Evolutionary conservation across 352 stramenopile species (phyloP).

Genomic region (Pythium utonaiense): DNA sequence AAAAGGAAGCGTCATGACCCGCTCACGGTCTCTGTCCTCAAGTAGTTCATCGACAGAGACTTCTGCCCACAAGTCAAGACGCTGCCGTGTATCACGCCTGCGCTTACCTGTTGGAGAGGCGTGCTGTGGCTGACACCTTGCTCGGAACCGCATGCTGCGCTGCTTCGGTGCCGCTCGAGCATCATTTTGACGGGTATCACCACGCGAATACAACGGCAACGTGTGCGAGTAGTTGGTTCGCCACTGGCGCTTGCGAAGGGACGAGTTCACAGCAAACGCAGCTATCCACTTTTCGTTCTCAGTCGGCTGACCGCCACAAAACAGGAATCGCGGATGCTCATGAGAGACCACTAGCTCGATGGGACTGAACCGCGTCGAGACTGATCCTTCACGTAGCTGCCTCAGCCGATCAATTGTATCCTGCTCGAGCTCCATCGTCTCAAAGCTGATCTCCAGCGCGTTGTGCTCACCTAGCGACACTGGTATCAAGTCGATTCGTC

Average conservation of each 20-base stretch:
- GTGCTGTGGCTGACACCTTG: conserved; percentile 23
- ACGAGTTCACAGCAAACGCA: conserved; percentile 46
- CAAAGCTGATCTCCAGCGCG: conserved; percentile 40
- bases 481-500: not conserved
- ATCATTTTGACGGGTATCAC: conserved; percentile 1
- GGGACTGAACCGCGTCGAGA: conserved; percentile 47
- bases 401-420: conserved; percentile 39
- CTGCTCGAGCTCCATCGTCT: conserved; percentile 38
- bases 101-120: conserved; percentile 8
- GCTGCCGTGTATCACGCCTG: not conserved
- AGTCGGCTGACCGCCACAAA: not conserved
- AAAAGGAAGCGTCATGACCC: conserved; percentile 9
- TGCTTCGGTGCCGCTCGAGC: not conserved
- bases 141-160: conserved; percentile 14
- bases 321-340: conserved; percentile 25
- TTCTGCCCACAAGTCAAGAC: conserved; percentile 7
- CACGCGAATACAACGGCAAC: conserved; percentile 11
- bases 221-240: conserved; percentile 38
- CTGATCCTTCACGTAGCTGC: conserved; percentile 41
- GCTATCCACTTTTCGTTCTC: conserved; percentile 13
- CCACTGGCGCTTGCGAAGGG: conserved; percentile 41
- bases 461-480: conserved; percentile 16
- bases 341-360: conserved; percentile 46
- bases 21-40: conserved; percentile 8
- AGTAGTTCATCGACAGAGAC: conserved; percentile 13